These are phyloP conservation scores for Crassisporium funariophilum DNA, from an alignment of 768 basidiomycete genomes.

Conservation along the genomic window DNA sequence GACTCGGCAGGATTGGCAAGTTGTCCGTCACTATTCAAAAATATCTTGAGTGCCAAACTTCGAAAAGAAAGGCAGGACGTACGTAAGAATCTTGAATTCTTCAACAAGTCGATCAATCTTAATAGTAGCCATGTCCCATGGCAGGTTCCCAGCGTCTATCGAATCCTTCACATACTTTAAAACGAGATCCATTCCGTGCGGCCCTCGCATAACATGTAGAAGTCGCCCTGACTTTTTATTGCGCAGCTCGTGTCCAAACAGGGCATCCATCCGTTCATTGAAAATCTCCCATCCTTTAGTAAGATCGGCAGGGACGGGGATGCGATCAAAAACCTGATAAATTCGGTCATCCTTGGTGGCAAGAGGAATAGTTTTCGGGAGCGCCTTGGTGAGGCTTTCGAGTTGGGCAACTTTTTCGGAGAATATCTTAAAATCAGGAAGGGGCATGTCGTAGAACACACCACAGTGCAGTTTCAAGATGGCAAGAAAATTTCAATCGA, in stretches of 20 bases:
- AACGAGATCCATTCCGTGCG: slow-evolving; percentile 3
- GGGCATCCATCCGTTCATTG: slow-evolving; percentile 12
- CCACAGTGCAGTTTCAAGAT: not conserved
- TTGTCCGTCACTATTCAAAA: too few species aligned
- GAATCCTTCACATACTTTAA: slow-evolving; percentile 2
- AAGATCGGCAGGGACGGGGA: slow-evolving; percentile 5
- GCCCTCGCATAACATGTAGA: slow-evolving; percentile 2
- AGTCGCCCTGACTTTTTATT: slow-evolving; percentile 1
- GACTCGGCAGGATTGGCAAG: too few species aligned
- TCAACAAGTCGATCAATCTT: slow-evolving; percentile 11
- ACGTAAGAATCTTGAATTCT: slow-evolving; percentile 8
- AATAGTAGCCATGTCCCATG: slow-evolving; percentile 12
- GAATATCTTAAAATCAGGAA: not conserved
- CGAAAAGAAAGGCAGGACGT: slow-evolving; percentile 2
- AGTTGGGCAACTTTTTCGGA: not conserved
- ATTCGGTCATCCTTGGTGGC: slow-evolving; percentile 10
- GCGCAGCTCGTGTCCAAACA: slow-evolving; percentile 15
- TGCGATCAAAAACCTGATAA: slow-evolving; percentile 7
- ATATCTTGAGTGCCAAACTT: too few species aligned
- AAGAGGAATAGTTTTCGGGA: slow-evolving; percentile 9
- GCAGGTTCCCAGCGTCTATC: not conserved
- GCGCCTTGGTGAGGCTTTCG: not conserved
- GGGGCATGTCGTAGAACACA: not conserved
- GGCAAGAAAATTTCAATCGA: too few species aligned
- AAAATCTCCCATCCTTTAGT: slow-evolving; percentile 12